Percentiles rank a stretch among this genome's conserved stretches.
phyloP scores from a whole-genome alignment of 257 asterid species.

The Solanum lignicaule region DNA sequence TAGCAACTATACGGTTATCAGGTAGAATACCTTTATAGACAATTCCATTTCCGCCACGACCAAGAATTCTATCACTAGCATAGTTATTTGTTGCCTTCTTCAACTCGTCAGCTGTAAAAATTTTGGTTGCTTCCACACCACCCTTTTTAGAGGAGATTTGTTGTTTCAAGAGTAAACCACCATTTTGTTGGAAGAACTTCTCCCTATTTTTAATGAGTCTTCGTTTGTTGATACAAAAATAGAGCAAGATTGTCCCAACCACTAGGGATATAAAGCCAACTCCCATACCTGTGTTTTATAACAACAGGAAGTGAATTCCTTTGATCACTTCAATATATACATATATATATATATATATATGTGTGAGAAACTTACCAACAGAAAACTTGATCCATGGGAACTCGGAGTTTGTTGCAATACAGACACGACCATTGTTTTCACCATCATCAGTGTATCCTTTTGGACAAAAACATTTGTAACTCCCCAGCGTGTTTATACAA shows the following conservation, averaged over 20 bases:
- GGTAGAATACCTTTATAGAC: constrained; percentile 37
- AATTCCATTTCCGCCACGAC: constrained; percentile 39
- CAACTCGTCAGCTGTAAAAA: constrained; percentile 23
- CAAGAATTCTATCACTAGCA: constrained; percentile 37
- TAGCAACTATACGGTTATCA: constrained; percentile 26
- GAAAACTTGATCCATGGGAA: constrained; percentile 39
- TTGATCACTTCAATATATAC: not conserved
- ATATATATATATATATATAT: too few species aligned
- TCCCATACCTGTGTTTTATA: not conserved
- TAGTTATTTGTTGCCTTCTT: constrained; percentile 30
- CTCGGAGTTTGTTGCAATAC: constrained; percentile 28
- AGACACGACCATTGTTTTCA: constrained; percentile 25
- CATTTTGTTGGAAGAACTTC: constrained; percentile 40
- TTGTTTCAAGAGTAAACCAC: constrained; percentile 37
- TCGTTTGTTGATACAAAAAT: not conserved
- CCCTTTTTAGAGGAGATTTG: constrained; percentile 12
- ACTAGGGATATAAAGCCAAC: not conserved
- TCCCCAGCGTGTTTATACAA: constrained; percentile 28
- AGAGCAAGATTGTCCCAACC: not conserved
- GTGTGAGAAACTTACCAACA: constrained; percentile 10
- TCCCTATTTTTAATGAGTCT: constrained; percentile 3
- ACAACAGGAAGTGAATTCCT: not conserved
- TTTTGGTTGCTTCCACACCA: constrained; percentile 8
- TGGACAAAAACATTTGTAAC: constrained; percentile 44
- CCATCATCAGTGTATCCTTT: constrained; percentile 45